Conservation (phyloP, 2,329 filamentous ascomycete genomes). For the Neonectria magnoliae region DNA sequence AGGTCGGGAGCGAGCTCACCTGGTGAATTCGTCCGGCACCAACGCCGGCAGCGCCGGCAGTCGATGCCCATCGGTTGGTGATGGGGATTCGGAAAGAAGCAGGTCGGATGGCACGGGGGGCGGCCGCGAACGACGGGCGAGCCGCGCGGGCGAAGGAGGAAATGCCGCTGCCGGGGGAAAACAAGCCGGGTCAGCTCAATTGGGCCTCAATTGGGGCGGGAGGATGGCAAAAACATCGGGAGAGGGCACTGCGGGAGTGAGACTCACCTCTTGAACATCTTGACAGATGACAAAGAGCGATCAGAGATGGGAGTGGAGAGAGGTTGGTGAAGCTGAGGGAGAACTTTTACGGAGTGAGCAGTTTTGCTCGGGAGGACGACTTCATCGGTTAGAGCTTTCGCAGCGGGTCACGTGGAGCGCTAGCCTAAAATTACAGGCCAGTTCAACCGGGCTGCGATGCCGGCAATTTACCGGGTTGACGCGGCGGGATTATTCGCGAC, state of each 20-base stretch:
- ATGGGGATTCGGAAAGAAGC: slow-evolving; percentile 64
- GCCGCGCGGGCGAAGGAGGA: slow-evolving; percentile 70
- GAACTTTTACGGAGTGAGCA: slow-evolving; percentile 61
- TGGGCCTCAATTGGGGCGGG: slow-evolving; percentile 58
- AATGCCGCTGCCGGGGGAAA: slow-evolving; percentile 67
- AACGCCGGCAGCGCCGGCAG: slow-evolving; percentile 62
- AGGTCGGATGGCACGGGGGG: slow-evolving; percentile 67
- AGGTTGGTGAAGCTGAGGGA: slow-evolving; percentile 61
- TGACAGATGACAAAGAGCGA: slow-evolving; percentile 75
- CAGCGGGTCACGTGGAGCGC: slow-evolving; percentile 50
- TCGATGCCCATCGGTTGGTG: slow-evolving; percentile 69
- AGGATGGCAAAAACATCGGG: slow-evolving; percentile 33
- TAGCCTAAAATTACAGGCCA: slow-evolving; percentile 42
- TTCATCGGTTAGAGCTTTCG: slow-evolving; percentile 58
- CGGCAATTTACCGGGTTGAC: slow-evolving; percentile 45
- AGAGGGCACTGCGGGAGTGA: slow-evolving; percentile 44
- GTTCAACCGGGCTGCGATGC: slow-evolving; percentile 41
- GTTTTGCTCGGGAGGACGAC: slow-evolving; percentile 58
- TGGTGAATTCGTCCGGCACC: slow-evolving; percentile 76
- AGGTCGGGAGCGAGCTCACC: slow-evolving; percentile 54
- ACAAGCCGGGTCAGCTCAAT: slow-evolving; percentile 54
- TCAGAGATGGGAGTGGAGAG: slow-evolving; percentile 68
- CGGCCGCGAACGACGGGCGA: slow-evolving; percentile 69
- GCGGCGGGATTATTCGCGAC: slow-evolving; percentile 43
- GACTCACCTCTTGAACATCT: slow-evolving; percentile 86